These are phyloP conservation scores for Buddleja alternifolia DNA, from an alignment of 257 asterid species.

Conservation along the genomic window DNA sequence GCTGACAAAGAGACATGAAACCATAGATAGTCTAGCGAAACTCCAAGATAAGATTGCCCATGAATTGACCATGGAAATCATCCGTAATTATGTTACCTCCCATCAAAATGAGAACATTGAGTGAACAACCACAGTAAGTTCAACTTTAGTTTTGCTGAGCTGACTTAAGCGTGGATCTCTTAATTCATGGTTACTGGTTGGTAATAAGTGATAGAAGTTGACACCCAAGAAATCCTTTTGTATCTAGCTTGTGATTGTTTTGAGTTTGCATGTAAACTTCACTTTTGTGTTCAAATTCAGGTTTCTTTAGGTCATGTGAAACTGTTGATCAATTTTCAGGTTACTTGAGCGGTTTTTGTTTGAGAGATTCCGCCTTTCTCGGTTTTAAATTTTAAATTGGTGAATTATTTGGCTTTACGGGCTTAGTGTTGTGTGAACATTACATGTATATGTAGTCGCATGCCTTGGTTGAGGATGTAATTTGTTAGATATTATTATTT, in stretches of 20 bases:
- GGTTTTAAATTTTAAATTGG: too few relatives aligned
- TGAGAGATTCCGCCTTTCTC: too few relatives aligned
- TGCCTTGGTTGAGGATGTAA: too few relatives aligned
- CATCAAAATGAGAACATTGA: slow-evolving; percentile 49
- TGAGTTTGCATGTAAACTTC: too few relatives aligned
- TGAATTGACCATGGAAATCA: slow-evolving; percentile 58
- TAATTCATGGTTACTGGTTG: slow-evolving; percentile 30
- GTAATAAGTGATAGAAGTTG: slow-evolving; percentile 32
- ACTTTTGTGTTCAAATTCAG: too few relatives aligned
- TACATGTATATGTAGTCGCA: too few relatives aligned
- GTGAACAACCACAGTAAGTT: not conserved
- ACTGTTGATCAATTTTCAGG: not conserved
- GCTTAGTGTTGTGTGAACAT: too few relatives aligned
- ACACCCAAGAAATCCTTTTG: too few relatives aligned
- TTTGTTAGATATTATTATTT: too few relatives aligned
- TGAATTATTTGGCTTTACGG: too few relatives aligned
- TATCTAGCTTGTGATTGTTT: too few relatives aligned
- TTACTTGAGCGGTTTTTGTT: too few relatives aligned
- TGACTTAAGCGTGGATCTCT: not conserved
- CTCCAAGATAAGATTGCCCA: slow-evolving; percentile 52
- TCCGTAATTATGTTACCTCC: slow-evolving; percentile 60
- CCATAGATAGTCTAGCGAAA: slow-evolving; percentile 48
- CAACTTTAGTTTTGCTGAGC: not conserved
- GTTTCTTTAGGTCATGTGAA: not conserved
- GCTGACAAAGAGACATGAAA: slow-evolving; percentile 56